Percentiles rank a stretch among this genome's conserved stretches.
These are phyloP conservation scores for Hansfordia pulvinata DNA, from an alignment of 2,329 filamentous ascomycete genomes.

Conservation along the genomic window DNA sequence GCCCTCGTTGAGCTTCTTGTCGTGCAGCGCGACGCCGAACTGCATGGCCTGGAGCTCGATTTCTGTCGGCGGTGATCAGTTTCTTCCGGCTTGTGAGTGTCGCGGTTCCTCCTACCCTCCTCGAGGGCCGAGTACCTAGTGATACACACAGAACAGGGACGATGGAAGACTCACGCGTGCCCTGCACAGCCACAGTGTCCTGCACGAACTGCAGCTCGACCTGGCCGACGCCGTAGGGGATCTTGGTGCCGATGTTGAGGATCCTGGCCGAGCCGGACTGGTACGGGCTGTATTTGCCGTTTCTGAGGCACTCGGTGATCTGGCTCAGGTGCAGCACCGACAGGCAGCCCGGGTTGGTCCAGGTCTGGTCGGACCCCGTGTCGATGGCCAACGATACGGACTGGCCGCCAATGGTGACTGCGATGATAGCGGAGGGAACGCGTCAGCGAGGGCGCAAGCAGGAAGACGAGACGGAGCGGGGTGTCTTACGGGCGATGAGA, in stretches of 20 bases:
- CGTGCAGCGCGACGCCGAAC: conserved; percentile 18
- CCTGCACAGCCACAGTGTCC: conserved; percentile 15
- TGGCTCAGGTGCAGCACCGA: neutral
- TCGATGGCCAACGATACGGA: conserved; percentile 5
- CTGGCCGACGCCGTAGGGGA: conserved; percentile 16
- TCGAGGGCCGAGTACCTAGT: too few species aligned
- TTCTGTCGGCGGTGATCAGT: too few species aligned
- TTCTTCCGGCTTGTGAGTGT: too few species aligned
- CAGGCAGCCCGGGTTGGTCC: conserved; percentile 7
- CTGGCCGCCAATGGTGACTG: conserved; percentile 7
- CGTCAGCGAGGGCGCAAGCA: neutral
- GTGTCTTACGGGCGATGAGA: conserved; percentile 1
- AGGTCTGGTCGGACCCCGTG: conserved; percentile 8
- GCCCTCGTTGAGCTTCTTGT: conserved; percentile 15
- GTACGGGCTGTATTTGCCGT: conserved; percentile 4
- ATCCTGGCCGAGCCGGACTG: conserved; percentile 10
- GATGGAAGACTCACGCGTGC: conserved; percentile 9
- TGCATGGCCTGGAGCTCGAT: conserved; percentile 11
- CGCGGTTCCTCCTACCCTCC: too few species aligned
- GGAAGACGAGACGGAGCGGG: too few species aligned
- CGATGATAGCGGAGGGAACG: neutral
- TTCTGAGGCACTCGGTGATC: neutral
- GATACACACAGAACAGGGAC: too few species aligned
- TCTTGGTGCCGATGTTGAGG: conserved; percentile 6
- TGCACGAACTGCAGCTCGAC: conserved; percentile 14